These are phyloP conservation scores for Peterozyma xylosa DNA, from an alignment of 805 yeast species.

Conservation along the genomic window DNA sequence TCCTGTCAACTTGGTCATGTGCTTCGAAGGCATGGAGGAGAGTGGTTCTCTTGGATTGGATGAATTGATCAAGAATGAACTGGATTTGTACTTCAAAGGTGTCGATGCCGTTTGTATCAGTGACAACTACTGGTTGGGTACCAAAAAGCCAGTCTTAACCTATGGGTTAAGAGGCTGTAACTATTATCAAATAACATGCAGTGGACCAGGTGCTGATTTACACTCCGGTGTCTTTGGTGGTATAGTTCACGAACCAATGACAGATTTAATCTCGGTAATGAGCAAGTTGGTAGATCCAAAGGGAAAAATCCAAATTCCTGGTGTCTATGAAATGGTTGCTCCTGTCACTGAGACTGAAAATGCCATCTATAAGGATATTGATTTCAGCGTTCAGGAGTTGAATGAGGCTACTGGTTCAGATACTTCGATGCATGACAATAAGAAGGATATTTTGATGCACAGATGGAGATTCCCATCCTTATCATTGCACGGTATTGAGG, in stretches of 20 bases:
- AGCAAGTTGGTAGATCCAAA: conserved; percentile 67
- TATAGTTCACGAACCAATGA: conserved; percentile 94
- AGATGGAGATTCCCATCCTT: conserved; percentile 98
- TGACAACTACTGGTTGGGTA: conserved; percentile 98
- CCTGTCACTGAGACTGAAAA: conserved; percentile 80
- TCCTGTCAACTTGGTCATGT: conserved; percentile 87
- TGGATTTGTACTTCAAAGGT: conserved; percentile 69
- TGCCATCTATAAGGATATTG: conserved; percentile 75
- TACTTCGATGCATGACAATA: conserved; percentile 69
- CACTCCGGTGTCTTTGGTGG: conserved; percentile 99
- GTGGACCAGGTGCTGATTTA: conserved; percentile 95
- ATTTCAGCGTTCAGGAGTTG: conserved; percentile 76
- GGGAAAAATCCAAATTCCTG: conserved; percentile 84
- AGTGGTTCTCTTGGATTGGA: conserved; percentile 93
- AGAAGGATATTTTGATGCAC: conserved; percentile 87
- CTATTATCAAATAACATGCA: conserved; percentile 76
- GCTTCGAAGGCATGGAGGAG: conserved; percentile 99
- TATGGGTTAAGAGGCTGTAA: conserved; percentile 96
- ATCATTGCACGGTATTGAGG: conserved; percentile 95
- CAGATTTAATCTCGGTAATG: conserved; percentile 78
- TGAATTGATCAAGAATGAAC: conserved; percentile 71
- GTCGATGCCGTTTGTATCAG: conserved; percentile 94
- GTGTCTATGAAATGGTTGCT: conserved; percentile 91
- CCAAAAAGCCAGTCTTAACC: conserved; percentile 92
- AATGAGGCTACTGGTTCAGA: conserved; percentile 85